phyloP scores from a whole-genome alignment of 306 rosid species.

The Vachellia pachyceras region DNA sequence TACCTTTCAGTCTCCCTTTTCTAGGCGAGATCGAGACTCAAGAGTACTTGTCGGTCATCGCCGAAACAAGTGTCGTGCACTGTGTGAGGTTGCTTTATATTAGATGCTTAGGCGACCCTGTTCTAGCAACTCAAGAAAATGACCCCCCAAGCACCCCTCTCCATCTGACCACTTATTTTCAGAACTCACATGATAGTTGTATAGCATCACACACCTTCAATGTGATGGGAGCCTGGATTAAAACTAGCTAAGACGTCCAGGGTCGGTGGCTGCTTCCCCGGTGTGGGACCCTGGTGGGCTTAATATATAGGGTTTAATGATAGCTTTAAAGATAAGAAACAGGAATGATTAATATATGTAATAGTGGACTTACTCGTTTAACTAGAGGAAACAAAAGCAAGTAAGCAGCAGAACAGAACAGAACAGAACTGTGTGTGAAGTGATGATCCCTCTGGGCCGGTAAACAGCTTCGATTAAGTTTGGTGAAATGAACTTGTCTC shows the following conservation, averaged over 20 bases:
- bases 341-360: not conserved
- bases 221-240: not conserved
- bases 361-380: not conserved
- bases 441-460: not conserved
- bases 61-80: not conserved
- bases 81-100: not conserved
- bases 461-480: not conserved
- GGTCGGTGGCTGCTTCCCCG: too few relatives aligned
- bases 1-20: not conserved
- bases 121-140: not conserved
- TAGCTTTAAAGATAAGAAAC: slow-evolving; percentile 4
- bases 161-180: not conserved
- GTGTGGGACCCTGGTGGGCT: not conserved
- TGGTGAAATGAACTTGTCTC: not conserved
- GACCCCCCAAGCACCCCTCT: not conserved
- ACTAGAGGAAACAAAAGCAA: not conserved
- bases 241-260: not conserved
- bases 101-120: not conserved
- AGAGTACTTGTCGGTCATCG: not conserved
- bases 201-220: too few relatives aligned
- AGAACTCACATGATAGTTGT: not conserved
- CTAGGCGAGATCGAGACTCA: not conserved
- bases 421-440: not conserved
- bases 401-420: too few relatives aligned
- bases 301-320: not conserved